phyloP scores from a whole-genome alignment of 306 rosid species.

The Purshia tridentata region DNA sequence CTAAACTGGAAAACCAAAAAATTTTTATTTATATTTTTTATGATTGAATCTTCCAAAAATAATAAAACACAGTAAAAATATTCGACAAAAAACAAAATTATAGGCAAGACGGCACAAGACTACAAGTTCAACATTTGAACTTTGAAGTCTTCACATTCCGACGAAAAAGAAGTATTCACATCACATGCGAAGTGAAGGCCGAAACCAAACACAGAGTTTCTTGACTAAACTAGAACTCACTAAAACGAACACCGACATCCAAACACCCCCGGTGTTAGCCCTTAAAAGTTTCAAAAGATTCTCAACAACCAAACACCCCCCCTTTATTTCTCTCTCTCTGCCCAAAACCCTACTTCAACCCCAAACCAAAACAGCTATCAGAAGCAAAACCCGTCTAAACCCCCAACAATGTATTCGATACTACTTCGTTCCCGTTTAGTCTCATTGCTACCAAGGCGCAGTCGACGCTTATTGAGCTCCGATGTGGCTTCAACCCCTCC shows the following conservation, averaged over 20 bases:
- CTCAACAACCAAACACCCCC: slow-evolving; percentile 16
- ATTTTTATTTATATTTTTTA: too few relatives aligned
- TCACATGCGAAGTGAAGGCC: too few relatives aligned
- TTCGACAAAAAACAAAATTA: too few relatives aligned
- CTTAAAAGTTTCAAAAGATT: neutral
- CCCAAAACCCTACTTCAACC: slow-evolving; percentile 42
- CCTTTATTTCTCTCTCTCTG: neutral
- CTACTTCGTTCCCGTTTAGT: slow-evolving; percentile 35
- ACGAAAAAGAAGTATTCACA: too few relatives aligned
- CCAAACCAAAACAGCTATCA: slow-evolving; percentile 12
- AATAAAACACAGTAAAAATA: too few relatives aligned
- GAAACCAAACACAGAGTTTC: neutral
- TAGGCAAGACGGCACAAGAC: too few relatives aligned
- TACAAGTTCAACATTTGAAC: too few relatives aligned
- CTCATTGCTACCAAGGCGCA: slow-evolving; percentile 23
- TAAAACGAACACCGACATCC: slow-evolving; percentile 26
- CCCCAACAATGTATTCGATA: slow-evolving; percentile 31
- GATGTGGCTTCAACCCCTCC: slow-evolving; percentile 38
- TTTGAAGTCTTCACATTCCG: too few relatives aligned
- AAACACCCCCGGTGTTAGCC: slow-evolving; percentile 17
- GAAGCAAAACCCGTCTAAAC: neutral
- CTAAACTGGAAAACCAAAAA: too few relatives aligned
- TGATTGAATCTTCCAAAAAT: too few relatives aligned
- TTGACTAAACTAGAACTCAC: neutral
- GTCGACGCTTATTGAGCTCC: slow-evolving; percentile 48